Percentiles rank a stretch among this genome's conserved stretches.
These are phyloP conservation scores for Spatholobus suberectus DNA, from an alignment of 306 rosid species.

Conservation along the genomic window DNA sequence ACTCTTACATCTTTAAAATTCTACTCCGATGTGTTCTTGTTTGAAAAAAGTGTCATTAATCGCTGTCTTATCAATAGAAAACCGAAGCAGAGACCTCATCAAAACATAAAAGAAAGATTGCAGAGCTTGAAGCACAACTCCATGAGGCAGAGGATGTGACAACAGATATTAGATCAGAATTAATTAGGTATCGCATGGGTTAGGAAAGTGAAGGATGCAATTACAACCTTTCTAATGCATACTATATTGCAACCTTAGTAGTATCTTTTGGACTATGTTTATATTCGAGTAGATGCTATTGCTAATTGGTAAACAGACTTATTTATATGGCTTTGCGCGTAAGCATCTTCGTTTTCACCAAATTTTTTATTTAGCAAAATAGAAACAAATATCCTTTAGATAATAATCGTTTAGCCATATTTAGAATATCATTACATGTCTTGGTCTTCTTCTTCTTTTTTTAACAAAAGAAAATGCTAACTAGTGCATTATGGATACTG, in stretches of 20 bases:
- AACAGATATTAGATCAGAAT: slow-evolving; percentile 44
- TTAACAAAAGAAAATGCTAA: too few relatives aligned
- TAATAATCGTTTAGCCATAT: too few relatives aligned
- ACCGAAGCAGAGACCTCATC: slow-evolving; percentile 22
- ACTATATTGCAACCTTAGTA: background rate
- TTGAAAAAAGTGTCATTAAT: background rate
- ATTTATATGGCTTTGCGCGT: background rate
- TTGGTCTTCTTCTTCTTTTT: too few relatives aligned
- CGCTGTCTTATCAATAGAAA: slow-evolving; percentile 15
- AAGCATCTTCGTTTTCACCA: too few relatives aligned
- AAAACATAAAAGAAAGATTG: slow-evolving; percentile 8
- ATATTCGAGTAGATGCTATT: background rate
- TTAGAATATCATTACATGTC: too few relatives aligned
- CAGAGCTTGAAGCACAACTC: slow-evolving; percentile 49
- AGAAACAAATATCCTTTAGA: too few relatives aligned
- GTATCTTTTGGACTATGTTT: background rate
- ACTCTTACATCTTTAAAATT: background rate
- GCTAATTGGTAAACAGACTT: background rate
- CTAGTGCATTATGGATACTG: too few relatives aligned
- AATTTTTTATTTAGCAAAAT: too few relatives aligned
- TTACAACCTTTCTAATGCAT: background rate
- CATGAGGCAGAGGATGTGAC: slow-evolving; percentile 52
- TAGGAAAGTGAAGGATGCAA: slow-evolving; percentile 17
- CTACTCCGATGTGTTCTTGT: background rate
- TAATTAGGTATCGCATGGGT: slow-evolving; percentile 19